These are phyloP conservation scores for Benincasa hispida DNA, from an alignment of 306 rosid genomes.

Conservation along the genomic window DNA sequence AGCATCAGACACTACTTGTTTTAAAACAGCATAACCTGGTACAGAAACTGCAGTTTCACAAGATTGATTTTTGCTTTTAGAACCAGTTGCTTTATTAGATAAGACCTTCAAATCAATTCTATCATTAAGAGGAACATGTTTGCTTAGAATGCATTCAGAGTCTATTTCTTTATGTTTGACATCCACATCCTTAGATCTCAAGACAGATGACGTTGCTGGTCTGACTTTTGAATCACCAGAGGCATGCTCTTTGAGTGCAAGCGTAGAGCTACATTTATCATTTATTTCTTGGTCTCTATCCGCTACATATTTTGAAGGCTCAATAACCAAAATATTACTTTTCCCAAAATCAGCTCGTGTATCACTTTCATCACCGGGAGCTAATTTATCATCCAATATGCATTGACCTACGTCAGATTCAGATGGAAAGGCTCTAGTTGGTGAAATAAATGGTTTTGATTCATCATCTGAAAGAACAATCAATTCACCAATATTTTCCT, in stretches of 20 bases:
- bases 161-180: constrained; percentile 24
- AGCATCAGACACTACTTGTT: constrained; percentile 28
- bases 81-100: constrained; percentile 24
- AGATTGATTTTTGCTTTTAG: constrained; percentile 22
- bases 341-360: constrained; percentile 19
- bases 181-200: constrained; percentile 28
- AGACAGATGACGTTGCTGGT: constrained; percentile 14
- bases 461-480: constrained; percentile 86
- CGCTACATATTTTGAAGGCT: constrained; percentile 22
- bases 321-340: constrained; percentile 21
- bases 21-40: constrained; percentile 19
- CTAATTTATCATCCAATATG: constrained; percentile 22
- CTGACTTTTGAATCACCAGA: constrained; percentile 23
- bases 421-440: constrained; percentile 19
- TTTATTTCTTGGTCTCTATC: constrained; percentile 26
- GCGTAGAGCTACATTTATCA: constrained; percentile 17
- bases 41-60: constrained; percentile 21
- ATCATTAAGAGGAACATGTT: constrained; percentile 14
- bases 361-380: constrained; percentile 23
- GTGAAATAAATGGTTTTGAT: constrained; percentile 22
- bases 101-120: constrained; percentile 23
- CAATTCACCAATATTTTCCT: constrained; percentile 19
- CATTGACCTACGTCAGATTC: constrained; percentile 22
- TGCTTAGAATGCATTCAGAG: constrained; percentile 17
- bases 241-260: constrained; percentile 26